Conservation (phyloP, 495 filamentous ascomycete species). For the Podospora comata region DNA sequence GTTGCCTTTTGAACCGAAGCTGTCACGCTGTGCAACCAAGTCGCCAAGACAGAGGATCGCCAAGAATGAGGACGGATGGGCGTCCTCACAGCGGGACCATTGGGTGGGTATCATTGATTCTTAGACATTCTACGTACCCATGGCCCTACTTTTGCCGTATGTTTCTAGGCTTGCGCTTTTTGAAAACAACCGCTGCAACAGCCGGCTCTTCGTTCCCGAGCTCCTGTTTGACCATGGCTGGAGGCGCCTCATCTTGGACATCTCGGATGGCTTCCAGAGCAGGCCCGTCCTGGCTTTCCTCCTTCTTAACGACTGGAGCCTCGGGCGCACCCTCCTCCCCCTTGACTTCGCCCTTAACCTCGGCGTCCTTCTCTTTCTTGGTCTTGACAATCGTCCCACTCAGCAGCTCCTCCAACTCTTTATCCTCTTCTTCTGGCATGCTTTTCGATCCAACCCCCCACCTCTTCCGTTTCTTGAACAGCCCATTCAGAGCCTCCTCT, state of each 20-base stretch:
- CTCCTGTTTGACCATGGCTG: slow-evolving; percentile 19
- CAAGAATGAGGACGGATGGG: background rate
- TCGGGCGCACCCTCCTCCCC: slow-evolving; percentile 24
- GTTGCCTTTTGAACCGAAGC: background rate
- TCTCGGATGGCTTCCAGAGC: background rate
- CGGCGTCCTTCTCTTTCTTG: slow-evolving; percentile 34
- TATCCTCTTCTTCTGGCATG: slow-evolving; percentile 63
- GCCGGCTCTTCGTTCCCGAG: slow-evolving; percentile 4
- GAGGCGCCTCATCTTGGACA: slow-evolving; percentile 18
- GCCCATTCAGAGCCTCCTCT: slow-evolving; percentile 54
- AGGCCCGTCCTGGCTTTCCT: slow-evolving; percentile 26
- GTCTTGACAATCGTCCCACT: slow-evolving; percentile 40
- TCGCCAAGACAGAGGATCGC: background rate
- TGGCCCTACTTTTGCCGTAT: slow-evolving; percentile 52
- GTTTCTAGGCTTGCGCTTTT: slow-evolving; percentile 83
- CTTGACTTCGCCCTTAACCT: slow-evolving; percentile 38
- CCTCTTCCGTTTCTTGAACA: slow-evolving; percentile 57
- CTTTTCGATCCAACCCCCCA: slow-evolving; percentile 72
- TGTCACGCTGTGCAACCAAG: background rate
- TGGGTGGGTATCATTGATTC: slow-evolving; percentile 22
- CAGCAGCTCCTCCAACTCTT: slow-evolving; percentile 70
- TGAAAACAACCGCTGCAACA: slow-evolving; percentile 63
- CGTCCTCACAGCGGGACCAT: background rate
- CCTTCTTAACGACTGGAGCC: slow-evolving; percentile 29
- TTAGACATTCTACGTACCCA: background rate